Evolutionary conservation across 169 alveolate species (phyloP), one percentile per base, ranked within the genome.

Genomic region (Eimeria praecox): DNA sequence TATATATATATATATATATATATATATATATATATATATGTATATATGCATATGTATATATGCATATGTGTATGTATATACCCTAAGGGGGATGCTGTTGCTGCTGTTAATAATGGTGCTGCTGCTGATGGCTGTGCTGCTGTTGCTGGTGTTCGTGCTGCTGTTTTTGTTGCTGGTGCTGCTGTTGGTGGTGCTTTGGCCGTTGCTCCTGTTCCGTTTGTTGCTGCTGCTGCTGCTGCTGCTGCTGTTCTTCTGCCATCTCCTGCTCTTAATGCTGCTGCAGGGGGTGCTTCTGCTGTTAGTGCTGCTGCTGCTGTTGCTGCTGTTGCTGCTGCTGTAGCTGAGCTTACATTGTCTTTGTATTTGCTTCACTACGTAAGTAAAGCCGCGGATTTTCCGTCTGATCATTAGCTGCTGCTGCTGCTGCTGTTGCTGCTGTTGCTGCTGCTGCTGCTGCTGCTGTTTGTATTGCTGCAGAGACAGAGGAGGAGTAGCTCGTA

Each of bases 391-490:
- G 69, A 3, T 0, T 59, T 59, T 22, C 69, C n/a, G 20, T 30
- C 54, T n/a, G 90, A 14, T 78, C 54, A 38, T 49, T 24, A 35
- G 52, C 83, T 73, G 52, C 54, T 38, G 54, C 52, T 35, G 49
- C 38, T 73, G 44, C 54, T 73, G 85, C 49, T 73, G 52, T 54
- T 73, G 52, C 54, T 38, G 54, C 52, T 35, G 49, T 73, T 73
- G 44, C 52, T 73, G 85, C 54, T 73, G 56, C 85, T 73, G 85
- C 1, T 35, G 42, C 62, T 80, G 90, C 85, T 75, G 85, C 35
- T 75, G 90, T 22, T 80, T 66, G n/a, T 46, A 52, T n/a, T 87
- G 83, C 80, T 38, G 64, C 95, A 92, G 95, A 20, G 95, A 92
- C 64, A 38, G 88, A 42, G 95, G 83, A 16, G 95, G 95, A 14